These are phyloP conservation scores for Taphrina flavorubra DNA, from an alignment of 1,139 yeast genomes.

Conservation along the genomic window DNA sequence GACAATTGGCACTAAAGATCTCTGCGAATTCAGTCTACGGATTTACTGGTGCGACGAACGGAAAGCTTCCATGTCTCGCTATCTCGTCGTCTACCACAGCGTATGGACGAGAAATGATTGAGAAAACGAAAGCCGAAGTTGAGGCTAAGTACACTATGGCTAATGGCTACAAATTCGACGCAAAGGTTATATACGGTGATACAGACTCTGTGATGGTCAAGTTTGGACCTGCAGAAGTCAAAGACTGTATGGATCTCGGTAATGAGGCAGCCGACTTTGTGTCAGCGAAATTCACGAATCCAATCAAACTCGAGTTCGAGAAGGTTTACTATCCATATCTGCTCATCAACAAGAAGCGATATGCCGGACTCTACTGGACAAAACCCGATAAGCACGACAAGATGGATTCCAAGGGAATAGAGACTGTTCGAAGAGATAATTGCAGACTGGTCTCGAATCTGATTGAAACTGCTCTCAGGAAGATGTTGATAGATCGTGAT, in stretches of 20 bases:
- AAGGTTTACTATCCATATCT: conserved; percentile 95
- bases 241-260: conserved; percentile 86
- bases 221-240: conserved; percentile 84
- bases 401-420: conserved; percentile 98
- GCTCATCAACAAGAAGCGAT: conserved; percentile 91
- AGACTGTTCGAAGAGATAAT: conserved; percentile 96
- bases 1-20: conserved; percentile 93
- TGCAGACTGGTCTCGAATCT: conserved; percentile 94
- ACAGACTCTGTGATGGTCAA: conserved; percentile 99
- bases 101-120: conserved; percentile 97
- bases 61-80: conserved; percentile 93
- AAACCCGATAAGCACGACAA: conserved; percentile 86
- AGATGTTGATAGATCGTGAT: conserved; percentile 84
- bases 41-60: conserved; percentile 98
- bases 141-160: conserved; percentile 75
- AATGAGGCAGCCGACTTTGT: conserved; percentile 92
- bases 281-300: conserved; percentile 74
- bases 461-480: conserved; percentile 85
- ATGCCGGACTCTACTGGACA: conserved; percentile 98
- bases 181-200: conserved; percentile 95
- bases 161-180: conserved; percentile 82
- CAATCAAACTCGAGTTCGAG: conserved; percentile 94
- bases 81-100: conserved; percentile 96
- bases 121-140: conserved; percentile 83
- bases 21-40: conserved; percentile 99